Evolutionary conservation across 192 early-diverging fungal species (phyloP).

Genomic region (Coemansia sp.): DNA sequence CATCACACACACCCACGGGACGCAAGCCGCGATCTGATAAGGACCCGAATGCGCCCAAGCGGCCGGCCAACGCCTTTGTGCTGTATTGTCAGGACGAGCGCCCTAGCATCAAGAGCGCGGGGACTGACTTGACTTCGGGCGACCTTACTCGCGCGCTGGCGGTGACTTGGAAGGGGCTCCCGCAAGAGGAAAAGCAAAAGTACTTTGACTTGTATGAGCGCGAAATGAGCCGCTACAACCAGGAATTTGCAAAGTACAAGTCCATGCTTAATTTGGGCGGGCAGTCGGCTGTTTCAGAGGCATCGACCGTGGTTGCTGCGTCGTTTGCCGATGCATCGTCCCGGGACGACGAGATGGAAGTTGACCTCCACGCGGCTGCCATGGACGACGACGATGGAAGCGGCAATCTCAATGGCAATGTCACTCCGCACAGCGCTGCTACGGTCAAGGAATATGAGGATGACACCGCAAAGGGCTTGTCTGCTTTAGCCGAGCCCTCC

Average conservation of each 20-base stretch:
- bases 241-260: slow-evolving; percentile 47
- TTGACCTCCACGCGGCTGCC: neutral
- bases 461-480: neutral
- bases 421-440: neutral
- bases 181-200: slow-evolving; percentile 39
- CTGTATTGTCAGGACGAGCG: slow-evolving; percentile 53
- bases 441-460: neutral
- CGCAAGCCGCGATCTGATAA: slow-evolving; percentile 35
- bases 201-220: slow-evolving; percentile 51
- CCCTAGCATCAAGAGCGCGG: slow-evolving; percentile 39
- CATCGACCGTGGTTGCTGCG: slow-evolving; percentile 6
- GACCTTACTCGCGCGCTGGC: slow-evolving; percentile 54
- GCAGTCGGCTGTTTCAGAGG: slow-evolving; percentile 11
- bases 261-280: neutral
- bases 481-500: neutral
- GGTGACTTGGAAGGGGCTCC: slow-evolving; percentile 49
- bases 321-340: slow-evolving; percentile 1
- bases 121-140: slow-evolving; percentile 35
- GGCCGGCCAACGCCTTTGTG: slow-evolving; percentile 55
- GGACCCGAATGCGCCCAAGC: slow-evolving; percentile 52
- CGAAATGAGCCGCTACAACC: slow-evolving; percentile 47
- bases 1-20: neutral
- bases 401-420: neutral
- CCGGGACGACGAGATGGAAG: slow-evolving; percentile 27
- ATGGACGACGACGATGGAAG: slow-evolving; percentile 10